Evolutionary conservation across 2,329 filamentous ascomycete genomes (phyloP), one percentile per base, ranked within the genome.

Genomic region (Fusarium albidum): DNA sequence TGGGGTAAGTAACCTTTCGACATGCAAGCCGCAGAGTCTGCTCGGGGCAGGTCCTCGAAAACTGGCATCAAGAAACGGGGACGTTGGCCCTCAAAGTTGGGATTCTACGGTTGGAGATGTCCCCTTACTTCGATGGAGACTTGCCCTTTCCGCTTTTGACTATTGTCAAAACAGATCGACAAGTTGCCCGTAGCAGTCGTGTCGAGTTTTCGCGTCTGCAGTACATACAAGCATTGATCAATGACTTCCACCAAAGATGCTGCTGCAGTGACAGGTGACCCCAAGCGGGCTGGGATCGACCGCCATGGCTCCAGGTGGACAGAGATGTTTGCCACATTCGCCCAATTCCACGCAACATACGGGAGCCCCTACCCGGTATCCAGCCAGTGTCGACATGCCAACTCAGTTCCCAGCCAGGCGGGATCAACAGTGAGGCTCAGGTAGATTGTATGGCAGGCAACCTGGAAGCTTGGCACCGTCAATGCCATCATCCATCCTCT

Each of bases 321-420:
- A 52, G 45, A 52, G 45, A 53, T 11, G 49, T 67, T 21, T 51
- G 64, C 64, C 64, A 66, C 64, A 62, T 67, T 60, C 49, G 47
- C 53, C 51, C 49, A 45, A 53, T 54, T 52, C 50, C 50, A 56
- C 49, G 52, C 52, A 49, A 62, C 21, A 48, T 35, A 15, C 35
- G 17, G 41, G 18, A 25, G 53, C 25, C 33, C 48, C 37, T 11
- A 29, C 38, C 41, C 57, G n/a, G 29, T 31, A 12, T n/a, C 29
- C 18, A 31, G 48, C 57, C 52, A 61, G 41, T 55, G 35, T 52
- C 53, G 42, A 59, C 46, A 44, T 55, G 58, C 46, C 49, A 61
- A 34, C 49, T 55, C 54, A 59, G 44, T 49, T 49, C 39, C 44
- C 54, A 45, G 57, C 52, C 54, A 44, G 15, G 48, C 33, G 31